A percentile compares a stretch with the other conserved stretches of the same genome.
phyloP scores from a whole-genome alignment of 1,284 basidiomycete genomes.

The Entoloma clypeatum region DNA sequence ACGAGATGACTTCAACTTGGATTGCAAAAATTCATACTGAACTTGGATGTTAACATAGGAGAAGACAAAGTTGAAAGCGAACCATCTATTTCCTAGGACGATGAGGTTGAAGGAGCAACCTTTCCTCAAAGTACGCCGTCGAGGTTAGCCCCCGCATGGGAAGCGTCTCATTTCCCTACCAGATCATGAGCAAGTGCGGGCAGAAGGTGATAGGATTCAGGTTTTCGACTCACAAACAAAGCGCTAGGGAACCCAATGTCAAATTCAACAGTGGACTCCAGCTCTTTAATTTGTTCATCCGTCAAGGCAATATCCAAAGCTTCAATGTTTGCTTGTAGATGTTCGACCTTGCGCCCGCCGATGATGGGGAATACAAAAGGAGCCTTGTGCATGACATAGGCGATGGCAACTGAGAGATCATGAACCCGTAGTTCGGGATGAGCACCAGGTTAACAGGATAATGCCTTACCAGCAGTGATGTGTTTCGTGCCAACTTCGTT shows the following conservation, averaged over 20 bases:
- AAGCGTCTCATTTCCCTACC: neutral
- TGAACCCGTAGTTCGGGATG: neutral
- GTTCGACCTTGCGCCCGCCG: conserved; percentile 45
- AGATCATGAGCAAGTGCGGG: neutral
- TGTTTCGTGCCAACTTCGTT: conserved; percentile 36
- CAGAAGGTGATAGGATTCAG: neutral
- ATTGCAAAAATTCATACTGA: no score
- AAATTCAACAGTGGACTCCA: conserved; percentile 35
- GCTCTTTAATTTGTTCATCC: conserved; percentile 34
- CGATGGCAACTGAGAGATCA: conserved; percentile 19
- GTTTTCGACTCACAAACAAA: conserved; percentile 29
- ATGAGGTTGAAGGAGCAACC: neutral
- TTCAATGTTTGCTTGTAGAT: conserved; percentile 40
- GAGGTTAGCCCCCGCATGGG: neutral
- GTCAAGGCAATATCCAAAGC: conserved; percentile 37
- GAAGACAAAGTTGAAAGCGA: no score
- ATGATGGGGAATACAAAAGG: conserved; percentile 43
- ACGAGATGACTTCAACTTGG: no score
- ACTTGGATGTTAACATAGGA: no score
- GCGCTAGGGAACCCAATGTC: conserved; percentile 36
- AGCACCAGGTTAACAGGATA: neutral
- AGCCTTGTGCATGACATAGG: conserved; percentile 36
- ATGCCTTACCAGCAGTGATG: conserved; percentile 32
- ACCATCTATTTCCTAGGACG: neutral
- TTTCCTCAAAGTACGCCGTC: neutral